phyloP scores from a whole-genome alignment of 2,329 filamentous ascomycete genomes.

The Paracoccidioides lutzii region DNA sequence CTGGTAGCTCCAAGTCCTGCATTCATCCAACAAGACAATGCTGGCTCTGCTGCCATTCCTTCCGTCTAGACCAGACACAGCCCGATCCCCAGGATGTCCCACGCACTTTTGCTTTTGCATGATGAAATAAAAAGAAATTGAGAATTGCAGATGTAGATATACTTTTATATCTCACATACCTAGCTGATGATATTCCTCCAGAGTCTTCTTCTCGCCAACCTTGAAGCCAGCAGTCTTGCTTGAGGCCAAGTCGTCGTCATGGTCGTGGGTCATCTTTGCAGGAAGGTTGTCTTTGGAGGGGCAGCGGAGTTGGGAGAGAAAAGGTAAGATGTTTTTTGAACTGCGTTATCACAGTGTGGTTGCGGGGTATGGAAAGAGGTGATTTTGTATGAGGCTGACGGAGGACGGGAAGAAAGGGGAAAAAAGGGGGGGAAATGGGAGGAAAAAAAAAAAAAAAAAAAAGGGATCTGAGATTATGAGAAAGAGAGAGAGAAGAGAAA shows the following conservation, averaged over 20 bases:
- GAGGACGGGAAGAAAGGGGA: constrained; percentile 5
- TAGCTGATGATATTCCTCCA: constrained; percentile 87
- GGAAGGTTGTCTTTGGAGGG: constrained; percentile 4
- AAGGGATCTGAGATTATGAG: no score
- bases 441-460: constrained; percentile 1
- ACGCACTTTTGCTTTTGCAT: background rate
- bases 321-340: no score
- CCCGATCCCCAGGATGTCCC: no score
- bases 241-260: constrained; percentile 70
- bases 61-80: no score
- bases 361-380: no score
- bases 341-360: no score
- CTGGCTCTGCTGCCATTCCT: no score
- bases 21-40: background rate
- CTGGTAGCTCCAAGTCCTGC: no score
- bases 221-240: constrained; percentile 94
- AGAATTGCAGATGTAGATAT: background rate
- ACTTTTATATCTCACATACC: constrained; percentile 45
- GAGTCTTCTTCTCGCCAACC: constrained; percentile 95
- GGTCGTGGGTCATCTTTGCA: constrained; percentile 49
- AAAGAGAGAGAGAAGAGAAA: background rate
- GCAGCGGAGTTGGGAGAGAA: constrained; percentile 2
- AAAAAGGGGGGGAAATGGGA: constrained; percentile 6
- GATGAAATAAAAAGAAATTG: background rate
- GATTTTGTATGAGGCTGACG: no score